Base-by-base conservation (phyloP, 1,139 yeast species). In the Eremothecium sinecaudum region DNA sequence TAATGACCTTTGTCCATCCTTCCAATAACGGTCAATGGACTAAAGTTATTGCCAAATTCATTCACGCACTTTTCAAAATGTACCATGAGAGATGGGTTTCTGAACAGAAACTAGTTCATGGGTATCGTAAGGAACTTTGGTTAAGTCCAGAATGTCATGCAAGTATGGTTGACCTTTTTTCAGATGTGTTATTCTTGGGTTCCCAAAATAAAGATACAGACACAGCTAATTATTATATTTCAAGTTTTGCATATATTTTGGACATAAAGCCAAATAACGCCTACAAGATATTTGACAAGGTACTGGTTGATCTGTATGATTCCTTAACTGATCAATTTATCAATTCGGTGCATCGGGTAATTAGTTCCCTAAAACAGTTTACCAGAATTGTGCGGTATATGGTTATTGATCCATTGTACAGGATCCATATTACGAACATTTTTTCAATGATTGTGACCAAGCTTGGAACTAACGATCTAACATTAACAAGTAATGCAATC, bases 11-110 rank as follows among this genome's bases (percentile, higher is more conserved):
- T 58, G 78, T 78, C 9, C 96, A 90, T 58, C 98, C 98, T 4
- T 86, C 97, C 0, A 87, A 87, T 53, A 60, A 69, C 13, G 97
- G 96, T 0, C 69, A 71, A 15, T 87, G 98, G 97, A 73, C 93
- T 1, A 61, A 71, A 28, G 66, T 80, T 5, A 72, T 90, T 26
- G 69, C 92, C 1, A 73, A 74, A 41, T 66, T 81, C 21, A 62
- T 81, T 9, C 69, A 72, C 42, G 69, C 73, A 33, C 61, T 77
- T 36, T 62, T 73, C 3, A 64, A 69, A 37, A 72, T 71, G 45
- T 75, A 73, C 41, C 84, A 77, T 49, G 69, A 71, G 39, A 65
- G 92, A 48, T 63, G 53, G 29, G 61, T 66, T 36, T 56, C 66
- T 32, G 86, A 79, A 47, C 54, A 57, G 3, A 61, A 64, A 31